These are phyloP conservation scores for Aspergillus tubingensis DNA, from an alignment of 2,329 filamentous ascomycete genomes.

Conservation along the genomic window DNA sequence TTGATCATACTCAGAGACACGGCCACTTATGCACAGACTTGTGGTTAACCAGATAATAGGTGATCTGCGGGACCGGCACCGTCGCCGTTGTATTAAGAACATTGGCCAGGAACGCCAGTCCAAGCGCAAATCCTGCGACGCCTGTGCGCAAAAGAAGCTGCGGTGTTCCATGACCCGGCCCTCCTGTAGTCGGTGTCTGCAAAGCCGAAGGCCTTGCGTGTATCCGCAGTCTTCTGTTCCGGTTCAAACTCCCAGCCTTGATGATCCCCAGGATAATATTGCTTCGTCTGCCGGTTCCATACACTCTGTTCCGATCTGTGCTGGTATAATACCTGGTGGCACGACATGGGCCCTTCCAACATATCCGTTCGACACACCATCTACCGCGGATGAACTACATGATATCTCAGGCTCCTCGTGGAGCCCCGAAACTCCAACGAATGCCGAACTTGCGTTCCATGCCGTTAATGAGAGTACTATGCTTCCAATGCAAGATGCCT, in stretches of 20 bases:
- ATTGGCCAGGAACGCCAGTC: constrained; percentile 20
- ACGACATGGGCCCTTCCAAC: background rate
- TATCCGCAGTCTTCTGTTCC: constrained; percentile 18
- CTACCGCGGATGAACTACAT: background rate
- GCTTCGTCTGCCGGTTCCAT: background rate
- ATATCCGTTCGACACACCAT: background rate
- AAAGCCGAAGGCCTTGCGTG: constrained; percentile 13
- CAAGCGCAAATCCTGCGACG: constrained; percentile 24
- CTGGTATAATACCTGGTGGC: background rate
- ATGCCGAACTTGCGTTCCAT: constrained; percentile 2
- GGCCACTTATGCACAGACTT: background rate
- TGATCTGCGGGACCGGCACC: constrained; percentile 23
- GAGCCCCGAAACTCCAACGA: constrained; percentile 5
- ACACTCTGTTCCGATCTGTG: background rate
- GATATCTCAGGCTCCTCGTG: background rate
- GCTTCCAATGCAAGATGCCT: background rate
- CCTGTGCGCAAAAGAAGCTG: constrained; percentile 23
- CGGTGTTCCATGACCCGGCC: constrained; percentile 23
- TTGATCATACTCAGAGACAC: background rate
- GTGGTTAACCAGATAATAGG: constrained; percentile 11
- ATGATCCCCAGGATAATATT: background rate
- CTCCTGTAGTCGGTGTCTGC: constrained; percentile 19
- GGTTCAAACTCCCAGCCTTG: background rate
- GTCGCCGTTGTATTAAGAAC: constrained; percentile 22
- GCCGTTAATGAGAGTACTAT: constrained; percentile 1